phyloP scores from a whole-genome alignment of 2,329 filamentous ascomycete species.

The Calycina herbarum region DNA sequence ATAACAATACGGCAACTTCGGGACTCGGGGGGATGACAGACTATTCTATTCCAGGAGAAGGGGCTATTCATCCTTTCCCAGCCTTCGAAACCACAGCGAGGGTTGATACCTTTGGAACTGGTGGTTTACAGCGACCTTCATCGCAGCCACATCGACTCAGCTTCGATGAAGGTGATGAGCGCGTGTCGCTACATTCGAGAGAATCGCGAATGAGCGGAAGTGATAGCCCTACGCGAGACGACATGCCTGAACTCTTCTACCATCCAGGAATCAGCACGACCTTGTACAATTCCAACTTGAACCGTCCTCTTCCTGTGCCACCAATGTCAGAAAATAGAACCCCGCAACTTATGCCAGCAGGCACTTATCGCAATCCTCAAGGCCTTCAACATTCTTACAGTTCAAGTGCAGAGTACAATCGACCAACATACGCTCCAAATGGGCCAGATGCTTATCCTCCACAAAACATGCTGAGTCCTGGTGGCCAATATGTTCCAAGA shows the following conservation, averaged over 20 bases:
- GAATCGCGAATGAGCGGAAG: constrained; percentile 49
- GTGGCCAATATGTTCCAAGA: constrained; percentile 55
- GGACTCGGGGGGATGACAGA: constrained; percentile 39
- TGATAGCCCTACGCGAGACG: constrained; percentile 68
- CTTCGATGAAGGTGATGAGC: constrained; percentile 91
- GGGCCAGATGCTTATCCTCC: constrained; percentile 35
- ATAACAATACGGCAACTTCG: constrained; percentile 29
- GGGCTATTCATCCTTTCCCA: constrained; percentile 57
- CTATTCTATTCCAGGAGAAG: constrained; percentile 47
- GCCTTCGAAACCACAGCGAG: constrained; percentile 42
- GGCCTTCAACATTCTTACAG: constrained; percentile 48
- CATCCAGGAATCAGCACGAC: constrained; percentile 73
- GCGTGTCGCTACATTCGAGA: constrained; percentile 55
- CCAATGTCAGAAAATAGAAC: constrained; percentile 47
- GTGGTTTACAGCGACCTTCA: constrained; percentile 76
- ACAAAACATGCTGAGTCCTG: constrained; percentile 46
- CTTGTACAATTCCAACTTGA: constrained; percentile 51
- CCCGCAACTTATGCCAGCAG: constrained; percentile 51
- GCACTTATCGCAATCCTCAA: constrained; percentile 61
- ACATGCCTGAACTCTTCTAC: constrained; percentile 89
- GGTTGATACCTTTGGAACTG: constrained; percentile 88
- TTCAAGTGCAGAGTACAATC: constrained; percentile 47
- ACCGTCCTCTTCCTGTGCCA: constrained; percentile 63
- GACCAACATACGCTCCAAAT: constrained; percentile 28
- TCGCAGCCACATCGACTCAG: constrained; percentile 74